These are phyloP conservation scores for Citrus cavaleriei DNA, from an alignment of 345 rosid species.

Conservation along the genomic window DNA sequence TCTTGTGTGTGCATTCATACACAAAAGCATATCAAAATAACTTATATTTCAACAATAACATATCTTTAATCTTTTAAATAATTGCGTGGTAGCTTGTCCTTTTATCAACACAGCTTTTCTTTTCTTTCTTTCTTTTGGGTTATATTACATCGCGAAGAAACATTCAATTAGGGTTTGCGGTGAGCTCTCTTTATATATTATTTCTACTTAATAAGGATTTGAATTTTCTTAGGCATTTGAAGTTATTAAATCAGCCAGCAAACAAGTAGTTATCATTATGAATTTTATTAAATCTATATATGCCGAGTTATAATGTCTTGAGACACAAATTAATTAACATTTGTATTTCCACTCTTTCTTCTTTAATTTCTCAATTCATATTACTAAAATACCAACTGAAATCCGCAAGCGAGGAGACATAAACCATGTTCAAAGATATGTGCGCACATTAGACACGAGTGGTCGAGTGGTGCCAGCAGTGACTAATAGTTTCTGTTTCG, in stretches of 20 bases:
- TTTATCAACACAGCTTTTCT: neutral
- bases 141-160: neutral
- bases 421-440: neutral
- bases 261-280: too few species aligned
- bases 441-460: neutral
- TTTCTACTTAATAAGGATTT: too few species aligned
- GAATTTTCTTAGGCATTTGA: too few species aligned
- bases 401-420: neutral
- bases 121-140: neutral
- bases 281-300: too few species aligned
- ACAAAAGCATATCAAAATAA: neutral
- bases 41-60: neutral
- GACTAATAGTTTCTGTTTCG: constrained; percentile 9
- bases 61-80: neutral
- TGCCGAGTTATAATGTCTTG: too few species aligned
- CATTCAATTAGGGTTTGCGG: neutral
- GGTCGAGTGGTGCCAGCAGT: neutral
- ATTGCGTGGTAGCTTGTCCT: neutral
- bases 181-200: neutral
- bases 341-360: too few species aligned
- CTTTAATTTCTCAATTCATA: neutral
- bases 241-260: too few species aligned
- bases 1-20: neutral
- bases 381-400: neutral
- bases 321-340: too few species aligned